These are phyloP conservation scores for Croton laevigatus DNA, from an alignment of 441 rosid species.

Conservation along the genomic window DNA sequence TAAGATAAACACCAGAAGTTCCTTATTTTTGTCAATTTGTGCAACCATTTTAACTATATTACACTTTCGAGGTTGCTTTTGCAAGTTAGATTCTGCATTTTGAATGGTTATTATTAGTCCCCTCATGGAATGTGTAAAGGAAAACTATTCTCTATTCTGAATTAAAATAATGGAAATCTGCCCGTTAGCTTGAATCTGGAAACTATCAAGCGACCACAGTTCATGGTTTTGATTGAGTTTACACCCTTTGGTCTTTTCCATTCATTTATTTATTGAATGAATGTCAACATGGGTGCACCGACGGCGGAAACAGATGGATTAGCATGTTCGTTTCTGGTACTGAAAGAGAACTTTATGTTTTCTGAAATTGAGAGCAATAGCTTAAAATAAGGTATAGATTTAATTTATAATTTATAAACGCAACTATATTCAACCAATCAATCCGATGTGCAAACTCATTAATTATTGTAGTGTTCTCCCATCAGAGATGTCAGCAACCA, in stretches of 20 bases:
- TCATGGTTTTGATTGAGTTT: too few species aligned
- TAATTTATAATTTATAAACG: neutral
- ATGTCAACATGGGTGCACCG: too few species aligned
- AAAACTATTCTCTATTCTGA: neutral
- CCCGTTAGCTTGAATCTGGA: neutral
- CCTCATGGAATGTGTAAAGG: neutral
- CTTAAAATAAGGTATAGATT: too few species aligned
- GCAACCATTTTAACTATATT: neutral
- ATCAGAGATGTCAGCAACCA: slow-evolving; percentile 29
- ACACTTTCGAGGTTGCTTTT: neutral
- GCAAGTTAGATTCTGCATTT: neutral
- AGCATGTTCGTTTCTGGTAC: too few species aligned
- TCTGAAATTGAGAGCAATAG: too few species aligned
- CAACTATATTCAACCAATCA: neutral
- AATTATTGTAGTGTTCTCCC: slow-evolving; percentile 9
- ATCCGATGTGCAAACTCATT: slow-evolving; percentile 5
- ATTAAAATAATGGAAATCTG: neutral
- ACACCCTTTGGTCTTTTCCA: neutral
- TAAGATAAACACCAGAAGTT: neutral
- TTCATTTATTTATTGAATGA: too few species aligned
- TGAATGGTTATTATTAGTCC: neutral
- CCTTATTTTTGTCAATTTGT: too few species aligned
- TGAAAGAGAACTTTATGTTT: too few species aligned
- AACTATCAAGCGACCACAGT: neutral
- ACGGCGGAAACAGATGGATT: too few species aligned